Evolutionary conservation across 2,329 filamentous ascomycete genomes (phyloP), one percentile per base, ranked within the genome.

Genomic region (Fusarium tuaranense): DNA sequence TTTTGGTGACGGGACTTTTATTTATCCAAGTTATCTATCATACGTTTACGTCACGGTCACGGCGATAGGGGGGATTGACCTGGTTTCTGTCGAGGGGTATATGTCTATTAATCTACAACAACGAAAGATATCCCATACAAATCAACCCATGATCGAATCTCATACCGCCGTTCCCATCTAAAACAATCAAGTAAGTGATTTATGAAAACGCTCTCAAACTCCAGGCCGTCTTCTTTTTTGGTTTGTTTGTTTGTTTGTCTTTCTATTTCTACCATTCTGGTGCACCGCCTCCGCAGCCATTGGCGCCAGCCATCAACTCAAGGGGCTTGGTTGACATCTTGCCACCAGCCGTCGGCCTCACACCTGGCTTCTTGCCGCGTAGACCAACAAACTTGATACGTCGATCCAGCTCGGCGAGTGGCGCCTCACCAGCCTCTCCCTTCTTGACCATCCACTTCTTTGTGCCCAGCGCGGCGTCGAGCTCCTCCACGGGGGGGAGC

Each of bases 401-500:
- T 68, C 76, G 79, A 63, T 89, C 88, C 38, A 89, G 81, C 78
- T 86, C 85, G 20, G 80, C 84, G 63, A 87, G 84, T 46, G 82
- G 83, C 9, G 73, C 76, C 65, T 79, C 78, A 9, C 82, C 83
- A 34, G 83, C 82, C 82, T 97, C 94, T 2, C 88, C 92, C 82
- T 92, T 93, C 84, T 88, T 92, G 20, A 97, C 91, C 84, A 89
- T 93, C 91, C 94, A 98, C 83, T 90, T 92, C 77, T 87, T 86
- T 1, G 95, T 98, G 0, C 94, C 94, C 32, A 98, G 85, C 66
- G 94, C 89, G 1, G 88, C 88, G 81, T 98, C 95, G 53, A 98
- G 86, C 84, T 97, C 95, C 63, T 92, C 92, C 0, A 95, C 88
- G 0, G 94, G 92, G 22, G 95, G 95, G 32, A 98, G 86, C 83